Evolutionary conservation across 257 asterid genomes (phyloP), one percentile per base, ranked within the genome.

Genomic region (Petrea volubilis): DNA sequence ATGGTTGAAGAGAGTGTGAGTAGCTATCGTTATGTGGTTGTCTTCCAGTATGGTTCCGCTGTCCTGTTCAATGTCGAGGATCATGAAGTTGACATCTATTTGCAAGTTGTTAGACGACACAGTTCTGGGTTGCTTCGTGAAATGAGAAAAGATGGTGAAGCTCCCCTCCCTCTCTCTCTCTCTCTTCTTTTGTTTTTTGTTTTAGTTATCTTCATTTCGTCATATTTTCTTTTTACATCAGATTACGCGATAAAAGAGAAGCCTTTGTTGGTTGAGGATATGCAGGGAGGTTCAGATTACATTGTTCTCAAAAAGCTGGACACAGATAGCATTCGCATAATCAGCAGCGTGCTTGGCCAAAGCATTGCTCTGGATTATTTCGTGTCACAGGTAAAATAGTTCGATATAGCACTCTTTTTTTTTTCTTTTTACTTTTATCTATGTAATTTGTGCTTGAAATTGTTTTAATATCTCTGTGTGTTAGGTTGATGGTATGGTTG

Each of bases 401-500:
- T 47, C 12, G 36, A 40, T 73, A 27, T 41, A n/a, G 34, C 15
- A 27, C 3, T 5, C 14, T 60, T 57, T 12, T 31, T 20, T 41
- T 51, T 36, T 40, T 17, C 41, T 11, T 20, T 34, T 27, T n/a
- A n/a, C n/a, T n/a, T n/a, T n/a, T n/a, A n/a, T 40, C 4, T 38
- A 44, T 70, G n/a, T 64, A 47, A 33, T 33, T 28, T 34, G 31
- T 62, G 57, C 52, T 53, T 53, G 43, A 52, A 68, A 17, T 68
- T 18, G 29, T 52, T 74, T 58, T 21, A 53, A 57, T 24, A 13
- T 21, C 12, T 57, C 21, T 60, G 38, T 58, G 57, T 73, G 68
- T 71, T 81, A 92, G 98, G 88, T 95, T 84, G 99, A 95, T 73
- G 93, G 96, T 51, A 92, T 95, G 96, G 96, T 95, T 41, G 88